Evolutionary conservation across 2,329 filamentous ascomycete species (phyloP), one percentile per base, ranked within the genome.

Genomic region (Clarireedia hainanense): DNA sequence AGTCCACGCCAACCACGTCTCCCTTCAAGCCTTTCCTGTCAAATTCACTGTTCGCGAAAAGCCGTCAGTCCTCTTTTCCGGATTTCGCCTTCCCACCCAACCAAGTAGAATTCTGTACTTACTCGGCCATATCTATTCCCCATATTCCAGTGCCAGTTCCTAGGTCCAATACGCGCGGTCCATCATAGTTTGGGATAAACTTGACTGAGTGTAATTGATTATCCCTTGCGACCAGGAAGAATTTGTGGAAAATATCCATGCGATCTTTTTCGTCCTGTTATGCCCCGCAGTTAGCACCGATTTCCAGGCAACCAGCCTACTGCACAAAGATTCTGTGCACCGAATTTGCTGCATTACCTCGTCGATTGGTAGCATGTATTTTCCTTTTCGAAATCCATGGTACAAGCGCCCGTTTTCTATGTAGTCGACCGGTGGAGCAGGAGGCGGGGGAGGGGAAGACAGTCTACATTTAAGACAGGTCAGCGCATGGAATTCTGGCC

Each of bases 91-190:
- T 24, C 26, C 34, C 20, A 9, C 27, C 20, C 30, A 34, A 57
- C 9, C 24, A 50, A 20, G 30, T 47, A 45, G 20, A 42, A 42
- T 55, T 30, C 30, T 36, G 53, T 65, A 73, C 82, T 73, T 75
- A 89, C 80, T 88, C 84, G 60, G 88, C 87, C 73, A 96, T 86
- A 63, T 92, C 87, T 64, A 95, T 88, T 42, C 87, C 83, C 92
- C 92, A 97, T 59, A 95, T 92, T 40, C 90, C 91, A 1, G 90
- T 95, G 20, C 91, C 92, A 60, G 87, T 91, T 43, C 91, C 92
- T 53, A 96, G 68, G 65, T 87, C 84, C 43, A 87, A 68, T 48
- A 86, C 76, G 50, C 74, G 71, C 2, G 72, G 72, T 7, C 60
- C 63, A 40, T 65, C 60, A 30, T 58, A 62, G 48, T 61, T 65